Percentiles rank a stretch among this genome's conserved stretches.
phyloP scores from a whole-genome alignment of 1,284 basidiomycete species.

The Mrakiaceae sp. region DNA sequence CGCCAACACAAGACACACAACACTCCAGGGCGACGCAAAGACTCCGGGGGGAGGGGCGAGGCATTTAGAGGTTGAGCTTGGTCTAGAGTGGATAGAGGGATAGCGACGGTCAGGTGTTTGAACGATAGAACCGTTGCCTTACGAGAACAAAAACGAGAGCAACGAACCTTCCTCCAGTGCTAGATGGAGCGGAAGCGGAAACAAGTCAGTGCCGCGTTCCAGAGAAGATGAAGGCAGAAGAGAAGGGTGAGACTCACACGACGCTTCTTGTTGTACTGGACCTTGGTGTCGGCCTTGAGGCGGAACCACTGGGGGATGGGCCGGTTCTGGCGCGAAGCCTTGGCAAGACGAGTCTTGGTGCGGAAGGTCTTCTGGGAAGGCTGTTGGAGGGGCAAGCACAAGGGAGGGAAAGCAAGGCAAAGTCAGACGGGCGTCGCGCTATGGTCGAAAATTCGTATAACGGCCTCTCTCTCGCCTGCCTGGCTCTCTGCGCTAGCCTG shows the following conservation, averaged over 20 bases:
- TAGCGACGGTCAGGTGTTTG: too few species aligned
- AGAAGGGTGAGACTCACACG: constrained; percentile 34
- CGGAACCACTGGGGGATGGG: constrained; percentile 99
- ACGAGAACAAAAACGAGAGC: too few species aligned
- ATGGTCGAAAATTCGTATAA: too few species aligned
- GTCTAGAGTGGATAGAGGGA: background rate
- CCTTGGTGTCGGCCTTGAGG: constrained; percentile 70
- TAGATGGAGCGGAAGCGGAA: background rate
- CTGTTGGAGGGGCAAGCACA: constrained; percentile 36
- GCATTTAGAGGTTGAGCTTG: constrained; percentile 6
- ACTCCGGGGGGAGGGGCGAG: background rate
- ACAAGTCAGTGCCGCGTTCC: background rate
- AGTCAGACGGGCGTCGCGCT: too few species aligned
- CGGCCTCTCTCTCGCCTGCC: too few species aligned
- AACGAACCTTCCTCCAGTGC: constrained; percentile 53
- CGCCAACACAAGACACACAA: too few species aligned
- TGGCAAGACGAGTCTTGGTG: constrained; percentile 92
- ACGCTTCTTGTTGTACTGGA: constrained; percentile 80
- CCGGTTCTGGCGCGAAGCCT: constrained; percentile 91
- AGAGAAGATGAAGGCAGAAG: background rate
- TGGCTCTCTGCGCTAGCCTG: too few species aligned
- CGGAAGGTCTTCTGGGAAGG: constrained; percentile 98
- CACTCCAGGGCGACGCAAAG: too few species aligned
- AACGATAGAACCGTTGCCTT: too few species aligned
- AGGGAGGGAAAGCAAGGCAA: too few species aligned